Percentiles rank a stretch among this genome's conserved stretches.
phyloP scores from a whole-genome alignment of 805 yeast genomes.

The Hanseniaspora valbyensis region DNA sequence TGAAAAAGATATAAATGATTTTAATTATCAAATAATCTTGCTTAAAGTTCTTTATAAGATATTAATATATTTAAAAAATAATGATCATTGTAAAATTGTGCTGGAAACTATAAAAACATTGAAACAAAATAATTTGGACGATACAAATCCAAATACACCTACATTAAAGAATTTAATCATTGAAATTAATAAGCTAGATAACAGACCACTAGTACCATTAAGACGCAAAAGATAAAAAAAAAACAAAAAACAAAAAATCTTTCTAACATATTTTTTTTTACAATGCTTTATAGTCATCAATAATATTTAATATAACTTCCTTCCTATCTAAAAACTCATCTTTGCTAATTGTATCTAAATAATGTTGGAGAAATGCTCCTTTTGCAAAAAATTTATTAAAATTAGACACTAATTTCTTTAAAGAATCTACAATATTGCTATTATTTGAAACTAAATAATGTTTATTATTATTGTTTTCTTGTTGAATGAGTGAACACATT shows the following conservation, averaged over 20 bases:
- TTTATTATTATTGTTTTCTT: background rate
- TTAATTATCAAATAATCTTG: background rate
- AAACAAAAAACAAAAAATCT: no score
- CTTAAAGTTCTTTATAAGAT: slow-evolving; percentile 8
- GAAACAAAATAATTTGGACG: background rate
- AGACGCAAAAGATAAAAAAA: slow-evolving; percentile 6
- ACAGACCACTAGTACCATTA: slow-evolving; percentile 10
- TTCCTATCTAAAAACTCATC: slow-evolving; percentile 11
- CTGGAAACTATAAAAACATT: slow-evolving; percentile 1
- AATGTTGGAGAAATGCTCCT: slow-evolving; percentile 14
- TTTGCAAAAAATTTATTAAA: slow-evolving; percentile 10
- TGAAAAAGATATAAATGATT: background rate
- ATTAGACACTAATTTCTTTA: background rate
- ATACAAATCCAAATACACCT: background rate
- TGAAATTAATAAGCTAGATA: slow-evolving; percentile 6
- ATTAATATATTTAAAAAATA: background rate
- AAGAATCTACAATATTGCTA: background rate
- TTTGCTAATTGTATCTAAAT: background rate
- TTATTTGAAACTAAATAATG: slow-evolving; percentile 11
- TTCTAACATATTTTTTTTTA: background rate
- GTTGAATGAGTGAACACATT: background rate
- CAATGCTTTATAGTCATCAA: slow-evolving; percentile 5
- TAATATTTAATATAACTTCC: slow-evolving; percentile 1
- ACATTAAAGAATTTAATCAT: background rate
- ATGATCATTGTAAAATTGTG: background rate